Percentiles rank a stretch among this genome's conserved stretches.
Conservation (phyloP, 768 basidiomycete species). For the Sporobolomyces phaffii region DNA sequence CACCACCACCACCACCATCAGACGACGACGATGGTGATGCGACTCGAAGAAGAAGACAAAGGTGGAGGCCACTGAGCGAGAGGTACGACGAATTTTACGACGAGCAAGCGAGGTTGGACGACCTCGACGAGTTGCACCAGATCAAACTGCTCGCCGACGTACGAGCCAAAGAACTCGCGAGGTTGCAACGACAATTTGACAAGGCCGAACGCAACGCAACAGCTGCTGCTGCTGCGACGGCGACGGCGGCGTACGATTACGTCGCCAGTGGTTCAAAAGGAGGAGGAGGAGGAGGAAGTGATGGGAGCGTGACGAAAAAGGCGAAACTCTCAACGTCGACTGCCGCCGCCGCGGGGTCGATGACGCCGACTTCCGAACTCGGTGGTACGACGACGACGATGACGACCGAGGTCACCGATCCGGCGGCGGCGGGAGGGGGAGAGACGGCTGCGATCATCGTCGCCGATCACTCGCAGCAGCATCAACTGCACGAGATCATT, state of each 20-base stretch:
- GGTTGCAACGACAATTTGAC: background rate
- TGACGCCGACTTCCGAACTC: background rate
- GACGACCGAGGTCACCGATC: too few species aligned
- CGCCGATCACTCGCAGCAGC: too few species aligned
- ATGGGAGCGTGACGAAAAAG: background rate
- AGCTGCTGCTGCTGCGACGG: background rate
- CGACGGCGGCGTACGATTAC: too few species aligned
- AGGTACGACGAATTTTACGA: conserved; percentile 77
- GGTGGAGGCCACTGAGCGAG: conserved; percentile 75
- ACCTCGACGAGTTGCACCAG: conserved; percentile 59
- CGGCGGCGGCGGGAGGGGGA: too few species aligned
- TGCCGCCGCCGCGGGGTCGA: background rate
- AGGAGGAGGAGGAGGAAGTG: background rate
- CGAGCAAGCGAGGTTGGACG: conserved; percentile 74
- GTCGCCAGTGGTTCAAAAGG: too few species aligned
- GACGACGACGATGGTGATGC: conserved; percentile 40
- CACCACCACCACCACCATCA: conserved; percentile 40
- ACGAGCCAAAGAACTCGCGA: background rate
- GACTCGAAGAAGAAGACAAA: conserved; percentile 33
- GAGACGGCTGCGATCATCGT: too few species aligned
- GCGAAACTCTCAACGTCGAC: too few species aligned
- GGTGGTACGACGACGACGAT: too few species aligned
- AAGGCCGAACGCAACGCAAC: conserved; percentile 1
- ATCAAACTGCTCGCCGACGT: conserved; percentile 9
- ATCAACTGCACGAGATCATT: background rate